phyloP scores from a whole-genome alignment of 1,284 basidiomycete genomes.

The Ceratobasidium sp. region DNA sequence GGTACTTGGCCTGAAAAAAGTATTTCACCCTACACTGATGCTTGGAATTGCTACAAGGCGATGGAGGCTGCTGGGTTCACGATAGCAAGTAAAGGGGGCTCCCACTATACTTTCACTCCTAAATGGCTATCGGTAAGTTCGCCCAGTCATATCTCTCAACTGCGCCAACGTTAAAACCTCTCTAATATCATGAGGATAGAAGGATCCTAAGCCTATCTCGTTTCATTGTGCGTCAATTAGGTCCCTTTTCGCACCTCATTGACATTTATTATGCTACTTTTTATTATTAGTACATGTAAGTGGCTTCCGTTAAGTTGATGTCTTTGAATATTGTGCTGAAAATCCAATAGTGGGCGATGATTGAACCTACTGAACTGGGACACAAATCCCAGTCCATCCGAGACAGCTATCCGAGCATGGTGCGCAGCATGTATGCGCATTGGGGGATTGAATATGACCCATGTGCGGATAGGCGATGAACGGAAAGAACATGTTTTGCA shows the following conservation, averaged over 20 bases:
- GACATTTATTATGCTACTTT: too few relatives aligned
- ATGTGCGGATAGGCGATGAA: too few relatives aligned
- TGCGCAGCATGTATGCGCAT: neutral
- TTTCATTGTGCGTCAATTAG: neutral
- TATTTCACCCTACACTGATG: too few relatives aligned
- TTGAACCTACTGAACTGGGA: neutral
- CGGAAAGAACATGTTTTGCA: too few relatives aligned
- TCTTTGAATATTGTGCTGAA: neutral
- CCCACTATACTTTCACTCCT: neutral
- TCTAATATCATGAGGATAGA: too few relatives aligned
- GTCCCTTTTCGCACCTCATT: too few relatives aligned
- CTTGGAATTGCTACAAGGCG: neutral
- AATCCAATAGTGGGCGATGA: neutral
- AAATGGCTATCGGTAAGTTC: neutral
- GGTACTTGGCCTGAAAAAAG: neutral
- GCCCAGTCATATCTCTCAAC: too few relatives aligned
- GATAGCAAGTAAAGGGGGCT: neutral
- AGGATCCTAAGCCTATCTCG: neutral
- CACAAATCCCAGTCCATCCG: neutral
- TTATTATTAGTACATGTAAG: neutral
- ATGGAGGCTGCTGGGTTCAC: neutral
- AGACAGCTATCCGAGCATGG: neutral
- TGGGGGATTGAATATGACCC: neutral
- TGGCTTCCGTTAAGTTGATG: neutral
- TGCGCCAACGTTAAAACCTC: too few relatives aligned